Conservation (phyloP, 257 asterid genomes). For the Fraxinus excelsior region DNA sequence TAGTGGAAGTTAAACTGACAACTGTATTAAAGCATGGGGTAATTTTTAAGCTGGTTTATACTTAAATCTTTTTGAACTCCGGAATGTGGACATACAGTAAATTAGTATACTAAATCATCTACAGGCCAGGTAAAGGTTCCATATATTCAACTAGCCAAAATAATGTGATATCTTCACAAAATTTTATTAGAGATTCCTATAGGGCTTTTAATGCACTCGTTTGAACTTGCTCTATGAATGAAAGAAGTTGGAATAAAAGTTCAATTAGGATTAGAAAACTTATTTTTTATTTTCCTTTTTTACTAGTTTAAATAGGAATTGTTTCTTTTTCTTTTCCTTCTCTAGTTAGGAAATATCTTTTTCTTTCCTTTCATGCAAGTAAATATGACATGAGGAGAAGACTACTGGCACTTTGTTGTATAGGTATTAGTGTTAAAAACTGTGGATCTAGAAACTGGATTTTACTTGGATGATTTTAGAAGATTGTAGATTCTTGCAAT, state of each 20-base stretch:
- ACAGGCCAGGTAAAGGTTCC: neutral
- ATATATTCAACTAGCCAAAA: neutral
- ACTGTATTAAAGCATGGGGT: neutral
- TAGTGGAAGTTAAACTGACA: neutral
- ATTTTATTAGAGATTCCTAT: neutral
- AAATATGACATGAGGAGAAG: neutral
- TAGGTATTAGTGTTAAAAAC: neutral
- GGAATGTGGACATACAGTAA: neutral
- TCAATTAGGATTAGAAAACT: no score
- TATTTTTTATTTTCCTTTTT: no score
- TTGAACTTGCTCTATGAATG: neutral
- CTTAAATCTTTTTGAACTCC: neutral
- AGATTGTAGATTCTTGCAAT: neutral
- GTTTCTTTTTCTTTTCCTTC: no score
- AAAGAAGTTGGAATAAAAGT: neutral
- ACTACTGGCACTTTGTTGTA: neutral
- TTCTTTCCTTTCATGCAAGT: no score
- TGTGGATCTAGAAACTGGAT: neutral
- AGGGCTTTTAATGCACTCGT: neutral
- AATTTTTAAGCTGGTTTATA: neutral
- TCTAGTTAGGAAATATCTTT: no score
- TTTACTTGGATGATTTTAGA: neutral
- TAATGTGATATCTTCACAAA: neutral
- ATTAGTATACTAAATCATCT: neutral
- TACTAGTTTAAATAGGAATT: no score